These are phyloP conservation scores for Entomortierella parvispora DNA, from an alignment of 192 early-diverging fungal species.

Conservation along the genomic window DNA sequence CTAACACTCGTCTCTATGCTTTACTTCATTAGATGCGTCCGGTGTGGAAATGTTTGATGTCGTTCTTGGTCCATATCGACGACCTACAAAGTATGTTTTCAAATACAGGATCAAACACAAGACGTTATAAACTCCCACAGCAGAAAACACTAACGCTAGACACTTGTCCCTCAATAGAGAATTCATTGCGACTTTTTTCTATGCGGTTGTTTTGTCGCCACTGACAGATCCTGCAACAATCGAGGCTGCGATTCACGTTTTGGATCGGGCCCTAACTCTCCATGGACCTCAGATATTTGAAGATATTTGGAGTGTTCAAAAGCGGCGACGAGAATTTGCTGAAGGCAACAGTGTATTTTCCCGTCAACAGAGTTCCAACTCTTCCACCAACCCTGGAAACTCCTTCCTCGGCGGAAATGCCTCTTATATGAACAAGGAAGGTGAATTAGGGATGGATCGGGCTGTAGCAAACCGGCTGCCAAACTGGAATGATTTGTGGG, in stretches of 20 bases:
- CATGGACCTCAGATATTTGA: slow-evolving; percentile 41
- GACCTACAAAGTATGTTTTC: slow-evolving; percentile 42
- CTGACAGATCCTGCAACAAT: slow-evolving; percentile 37
- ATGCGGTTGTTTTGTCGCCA: slow-evolving; percentile 36
- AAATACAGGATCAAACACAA: too few relatives aligned
- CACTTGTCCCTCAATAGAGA: slow-evolving; percentile 23
- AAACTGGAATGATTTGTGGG: slow-evolving; percentile 43
- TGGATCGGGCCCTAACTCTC: slow-evolving; percentile 34
- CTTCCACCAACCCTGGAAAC: neutral
- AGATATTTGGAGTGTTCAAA: slow-evolving; percentile 37
- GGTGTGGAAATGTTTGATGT: slow-evolving; percentile 47
- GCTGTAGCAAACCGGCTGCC: slow-evolving; percentile 28
- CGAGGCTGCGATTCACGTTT: slow-evolving; percentile 36
- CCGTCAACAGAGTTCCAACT: neutral
- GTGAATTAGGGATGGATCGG: too few relatives aligned
- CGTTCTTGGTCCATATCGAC: slow-evolving; percentile 28
- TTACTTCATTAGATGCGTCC: slow-evolving; percentile 15
- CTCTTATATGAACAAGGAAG: too few relatives aligned
- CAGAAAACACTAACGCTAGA: too few relatives aligned
- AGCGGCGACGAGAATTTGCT: slow-evolving; percentile 32
- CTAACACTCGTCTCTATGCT: neutral
- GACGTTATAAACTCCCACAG: too few relatives aligned
- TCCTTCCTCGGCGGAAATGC: neutral
- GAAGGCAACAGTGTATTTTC: slow-evolving; percentile 6
- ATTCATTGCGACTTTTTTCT: slow-evolving; percentile 39